phyloP scores from a whole-genome alignment of 345 rosid species.

The Salix brachista region DNA sequence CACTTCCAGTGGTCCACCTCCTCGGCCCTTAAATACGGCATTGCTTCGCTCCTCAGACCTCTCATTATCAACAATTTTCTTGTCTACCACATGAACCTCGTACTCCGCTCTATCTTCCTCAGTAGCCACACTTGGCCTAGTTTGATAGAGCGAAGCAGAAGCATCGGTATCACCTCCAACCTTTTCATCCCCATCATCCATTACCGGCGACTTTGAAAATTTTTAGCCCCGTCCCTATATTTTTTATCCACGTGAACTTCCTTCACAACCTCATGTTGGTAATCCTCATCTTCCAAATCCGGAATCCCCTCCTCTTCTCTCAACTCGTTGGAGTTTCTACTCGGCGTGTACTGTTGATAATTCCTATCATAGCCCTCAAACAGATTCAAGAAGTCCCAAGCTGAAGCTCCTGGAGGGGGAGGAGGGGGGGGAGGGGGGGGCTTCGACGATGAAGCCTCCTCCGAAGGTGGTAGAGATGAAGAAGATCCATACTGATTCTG shows the following conservation, averaged over 20 bases:
- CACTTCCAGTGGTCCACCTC: conserved; percentile 44
- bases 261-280: conserved; percentile 61
- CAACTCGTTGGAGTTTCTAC: conserved; percentile 65
- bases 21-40: conserved; percentile 23
- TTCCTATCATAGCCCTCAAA: conserved; percentile 52
- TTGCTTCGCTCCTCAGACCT: conserved; percentile 40
- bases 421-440: conserved; percentile 88
- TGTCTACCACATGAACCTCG: conserved; percentile 80
- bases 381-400: conserved; percentile 77
- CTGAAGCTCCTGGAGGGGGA: conserved; percentile 55
- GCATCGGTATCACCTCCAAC: conserved; percentile 20
- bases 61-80: conserved; percentile 62
- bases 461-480: conserved; percentile 16
- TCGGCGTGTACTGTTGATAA: conserved; percentile 48
- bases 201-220: neutral
- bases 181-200: conserved; percentile 26
- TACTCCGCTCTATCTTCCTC: conserved; percentile 51
- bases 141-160: conserved; percentile 40
- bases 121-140: conserved; percentile 41
- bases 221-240: conserved; percentile 25
- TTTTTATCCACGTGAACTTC: conserved; percentile 52
- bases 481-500: conserved; percentile 34
- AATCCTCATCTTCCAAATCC: conserved; percentile 83
- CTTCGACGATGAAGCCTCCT: conserved; percentile 45
- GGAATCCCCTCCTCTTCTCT: conserved; percentile 96